Base-by-base conservation (phyloP, 2,329 filamentous ascomycete species). In the Apiospora pterosperma region DNA sequence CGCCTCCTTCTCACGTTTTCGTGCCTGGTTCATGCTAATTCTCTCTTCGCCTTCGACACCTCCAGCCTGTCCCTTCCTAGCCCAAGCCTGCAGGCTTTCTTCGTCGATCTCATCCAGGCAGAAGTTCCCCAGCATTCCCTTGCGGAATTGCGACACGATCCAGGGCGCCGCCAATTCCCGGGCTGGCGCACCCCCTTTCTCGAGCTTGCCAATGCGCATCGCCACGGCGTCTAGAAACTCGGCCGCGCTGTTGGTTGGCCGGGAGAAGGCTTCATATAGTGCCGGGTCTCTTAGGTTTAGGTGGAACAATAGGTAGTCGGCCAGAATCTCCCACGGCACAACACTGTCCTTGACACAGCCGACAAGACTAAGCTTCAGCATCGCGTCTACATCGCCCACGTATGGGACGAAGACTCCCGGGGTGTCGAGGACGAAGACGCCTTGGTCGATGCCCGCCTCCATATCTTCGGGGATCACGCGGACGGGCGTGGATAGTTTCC, bases 381-480 rank as follows among this genome's bases (percentile, higher is more conserved):
- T 99, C 58, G 89, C 88, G 75, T 96, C 91, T 19, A 91, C 85
- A 72, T 96, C 88, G 0, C 90, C 86, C 34, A 98, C 91, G 75
- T 97, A 97, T 0, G 96, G 96, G 65, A 97, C 88, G 77, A 98
- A 99, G 10, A 99, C 94, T 59, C 96, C 96, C 0, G 96, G 96
- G 0, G 95, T 97, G 78, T 99, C 96, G 59, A 97, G 81, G 52
- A 98, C 80, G 75, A 96, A 97, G 5, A 97, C 90, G 52, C 90
- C 90, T 55, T 85, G 82, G 28, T 82, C 83, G 25, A 82, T 72
- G 23, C 75, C 79, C 21, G 74, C 76, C 31, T 63, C 66, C 34
- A 16, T 66, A 60, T 66, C 67, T 42, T 68, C 67, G 3, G 42
- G 71, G 66, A 86, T 73, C 68, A 99, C 90, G 72, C 96, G 95